Percentiles rank a stretch among this genome's conserved stretches.
Conservation (phyloP, 306 rosid species). For the Casuarina equisetifolia region DNA sequence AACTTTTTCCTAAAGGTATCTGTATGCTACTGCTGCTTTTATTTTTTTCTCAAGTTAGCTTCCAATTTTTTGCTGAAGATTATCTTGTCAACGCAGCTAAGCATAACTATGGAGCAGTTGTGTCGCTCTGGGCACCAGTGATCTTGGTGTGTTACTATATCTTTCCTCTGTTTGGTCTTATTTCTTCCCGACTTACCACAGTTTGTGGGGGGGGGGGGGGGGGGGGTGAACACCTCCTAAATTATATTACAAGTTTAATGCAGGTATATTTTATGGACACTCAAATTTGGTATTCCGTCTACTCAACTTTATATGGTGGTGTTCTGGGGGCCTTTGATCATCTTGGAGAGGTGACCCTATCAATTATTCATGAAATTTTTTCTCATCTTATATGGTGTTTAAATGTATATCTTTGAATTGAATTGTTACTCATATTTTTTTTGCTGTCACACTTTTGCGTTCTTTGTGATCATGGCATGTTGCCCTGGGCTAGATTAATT, state of each 20-base stretch:
- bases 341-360: slow-evolving; percentile 79
- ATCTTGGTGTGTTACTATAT: slow-evolving; percentile 54
- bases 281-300: slow-evolving; percentile 93
- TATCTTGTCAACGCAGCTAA: slow-evolving; percentile 54
- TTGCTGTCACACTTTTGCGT: background rate
- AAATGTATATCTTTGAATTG: background rate
- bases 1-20: slow-evolving; percentile 82
- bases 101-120: slow-evolving; percentile 72
- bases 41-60: slow-evolving; percentile 6
- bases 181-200: slow-evolving; percentile 17
- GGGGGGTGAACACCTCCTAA: slow-evolving; percentile 6
- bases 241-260: slow-evolving; percentile 27
- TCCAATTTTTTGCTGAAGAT: slow-evolving; percentile 31
- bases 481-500: background rate
- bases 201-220: slow-evolving; percentile 22
- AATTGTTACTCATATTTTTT: background rate
- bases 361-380: background rate
- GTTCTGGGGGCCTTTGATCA: slow-evolving; percentile 94
- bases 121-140: slow-evolving; percentile 82
- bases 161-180: slow-evolving; percentile 19
- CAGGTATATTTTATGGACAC: slow-evolving; percentile 98
- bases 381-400: background rate
- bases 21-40: slow-evolving; percentile 23
- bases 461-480: background rate
- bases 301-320: slow-evolving; percentile 83